Conservation (phyloP, 257 asterid species). For the Haberlea rhodopensis region DNA sequence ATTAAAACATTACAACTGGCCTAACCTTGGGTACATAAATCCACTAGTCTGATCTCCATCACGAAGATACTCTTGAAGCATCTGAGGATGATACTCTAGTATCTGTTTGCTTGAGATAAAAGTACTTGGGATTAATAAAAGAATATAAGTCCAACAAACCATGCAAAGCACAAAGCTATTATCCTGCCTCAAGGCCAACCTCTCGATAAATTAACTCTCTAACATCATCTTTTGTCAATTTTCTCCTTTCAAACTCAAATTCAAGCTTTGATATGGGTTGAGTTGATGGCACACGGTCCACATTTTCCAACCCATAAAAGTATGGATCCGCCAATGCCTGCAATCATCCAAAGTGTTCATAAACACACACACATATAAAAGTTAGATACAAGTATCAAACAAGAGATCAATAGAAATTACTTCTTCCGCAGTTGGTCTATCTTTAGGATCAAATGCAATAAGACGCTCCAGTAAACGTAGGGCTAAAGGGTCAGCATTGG, state of each 20-base stretch:
- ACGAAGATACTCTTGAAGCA: slow-evolving; percentile 71
- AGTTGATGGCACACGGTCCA: slow-evolving; percentile 62
- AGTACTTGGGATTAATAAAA: slow-evolving; percentile 36
- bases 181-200: slow-evolving; percentile 68
- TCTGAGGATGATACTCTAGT: slow-evolving; percentile 90
- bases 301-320: slow-evolving; percentile 54
- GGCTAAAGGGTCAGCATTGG: slow-evolving; percentile 65
- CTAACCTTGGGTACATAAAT: slow-evolving; percentile 89
- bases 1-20: slow-evolving; percentile 9
- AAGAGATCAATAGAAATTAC: slow-evolving; percentile 29
- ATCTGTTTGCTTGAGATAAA: slow-evolving; percentile 49
- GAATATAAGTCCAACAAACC: slow-evolving; percentile 17
- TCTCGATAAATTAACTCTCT: too few relatives aligned
- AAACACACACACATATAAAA: slow-evolving; percentile 5
- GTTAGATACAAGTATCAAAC: too few relatives aligned
- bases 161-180: slow-evolving; percentile 22
- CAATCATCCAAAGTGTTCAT: slow-evolving; percentile 43
- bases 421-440: slow-evolving; percentile 71
- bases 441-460: slow-evolving; percentile 77
- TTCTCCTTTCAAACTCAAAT: too few relatives aligned
- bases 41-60: slow-evolving; percentile 64
- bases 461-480: slow-evolving; percentile 61
- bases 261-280: too few relatives aligned
- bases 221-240: too few relatives aligned
- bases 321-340: too few relatives aligned